A percentile compares a stretch with the other conserved stretches of the same genome.
These are phyloP conservation scores for Melaleuca alternifolia DNA, from an alignment of 345 rosid species.

Conservation along the genomic window DNA sequence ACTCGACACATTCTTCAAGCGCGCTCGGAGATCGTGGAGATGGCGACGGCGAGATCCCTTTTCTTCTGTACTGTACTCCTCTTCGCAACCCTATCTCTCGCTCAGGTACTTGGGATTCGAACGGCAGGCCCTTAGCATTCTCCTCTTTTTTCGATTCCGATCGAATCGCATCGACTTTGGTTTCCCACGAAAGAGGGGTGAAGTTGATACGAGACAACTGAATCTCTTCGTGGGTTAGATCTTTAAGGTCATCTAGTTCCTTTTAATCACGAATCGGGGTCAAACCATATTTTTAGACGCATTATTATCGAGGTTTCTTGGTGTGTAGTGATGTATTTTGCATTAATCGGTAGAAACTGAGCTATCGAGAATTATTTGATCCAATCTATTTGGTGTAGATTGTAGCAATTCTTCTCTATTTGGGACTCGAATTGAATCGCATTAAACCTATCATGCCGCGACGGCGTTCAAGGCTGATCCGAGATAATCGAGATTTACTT, in stretches of 20 bases:
- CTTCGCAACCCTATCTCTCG: constrained; percentile 26
- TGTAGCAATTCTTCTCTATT: neutral
- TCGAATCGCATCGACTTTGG: neutral
- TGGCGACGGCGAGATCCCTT: constrained; percentile 36
- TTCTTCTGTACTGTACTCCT: constrained; percentile 26
- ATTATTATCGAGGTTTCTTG: neutral
- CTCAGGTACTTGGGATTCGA: constrained; percentile 31
- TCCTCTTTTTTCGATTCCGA: neutral
- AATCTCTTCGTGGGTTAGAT: neutral
- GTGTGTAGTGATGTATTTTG: neutral
- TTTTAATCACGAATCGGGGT: neutral
- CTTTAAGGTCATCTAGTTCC: neutral
- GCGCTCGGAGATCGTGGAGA: neutral
- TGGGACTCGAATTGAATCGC: neutral
- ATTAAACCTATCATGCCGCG: neutral
- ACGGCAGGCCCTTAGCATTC: neutral
- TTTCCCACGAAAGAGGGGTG: neutral
- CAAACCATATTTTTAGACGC: neutral
- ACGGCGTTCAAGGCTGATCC: neutral
- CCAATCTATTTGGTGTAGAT: neutral
- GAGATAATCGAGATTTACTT: neutral
- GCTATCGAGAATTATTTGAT: neutral
- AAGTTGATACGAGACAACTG: neutral
- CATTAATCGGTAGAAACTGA: neutral
- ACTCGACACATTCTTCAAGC: neutral